Evolutionary conservation across 208 protist species (phyloP), one percentile per base, ranked within the genome.

Genomic region (Acanthamoeba sp.): DNA sequence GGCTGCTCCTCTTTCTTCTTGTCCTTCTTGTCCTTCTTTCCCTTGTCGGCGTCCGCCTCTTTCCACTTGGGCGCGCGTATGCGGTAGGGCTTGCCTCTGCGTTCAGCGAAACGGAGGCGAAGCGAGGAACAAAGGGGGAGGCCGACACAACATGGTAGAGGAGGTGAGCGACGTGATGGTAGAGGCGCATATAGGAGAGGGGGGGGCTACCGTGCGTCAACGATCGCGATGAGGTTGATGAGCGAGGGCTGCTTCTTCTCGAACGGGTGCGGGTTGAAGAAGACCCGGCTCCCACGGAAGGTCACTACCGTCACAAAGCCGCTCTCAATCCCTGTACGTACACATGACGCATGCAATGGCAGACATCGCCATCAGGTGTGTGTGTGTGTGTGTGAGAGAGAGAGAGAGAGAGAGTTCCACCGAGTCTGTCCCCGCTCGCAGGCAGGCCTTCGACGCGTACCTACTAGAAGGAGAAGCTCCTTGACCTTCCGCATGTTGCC

Each of bases 191-290:
- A 20, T 0, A 78, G 7, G 27, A 59, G 24, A 10, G 45, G 0
- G 42, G 20, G 1, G 24, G 42, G n/a, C 4, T 59, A 85, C 76
- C 76, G 76, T 2, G 45, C 76, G 45, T 85, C 40, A 3, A 85
- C 76, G 18, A 85, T 85, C 0, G 76, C 76, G 20, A 85, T 85
- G 45, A 9, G 38, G 29, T 85, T 85, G 45, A 85, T 85, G 18
- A 24, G 76, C 4, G 76, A 85, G 29, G 76, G 76, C 45, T 85
- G 76, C 76, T 85, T 85, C 42, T 85, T 85, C 45, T 85, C 76
- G 42, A 85, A 85, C 27, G 76, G 76, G 45, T 36, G 76, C 42
- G 76, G 76, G 29, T 85, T 85, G 76, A 85, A 85, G 76, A 85
- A 85, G 38, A 85, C 42, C 10, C 76, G 18, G 45, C 45, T 85